phyloP scores from a whole-genome alignment of 2,329 filamentous ascomycete genomes.

The Corinectria fuckeliana region DNA sequence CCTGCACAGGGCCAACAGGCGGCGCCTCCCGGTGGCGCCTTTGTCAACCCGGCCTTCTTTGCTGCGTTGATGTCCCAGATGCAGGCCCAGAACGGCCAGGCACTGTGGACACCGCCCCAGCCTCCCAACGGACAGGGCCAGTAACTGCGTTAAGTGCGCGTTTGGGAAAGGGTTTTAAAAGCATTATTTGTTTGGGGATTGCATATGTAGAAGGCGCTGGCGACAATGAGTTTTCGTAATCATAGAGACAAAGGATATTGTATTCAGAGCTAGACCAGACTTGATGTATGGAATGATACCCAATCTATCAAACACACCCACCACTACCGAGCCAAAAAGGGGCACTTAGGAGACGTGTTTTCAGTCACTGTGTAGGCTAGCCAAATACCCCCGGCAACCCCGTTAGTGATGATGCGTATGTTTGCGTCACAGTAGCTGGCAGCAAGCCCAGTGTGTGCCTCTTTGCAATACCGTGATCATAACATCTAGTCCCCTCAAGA shows the following conservation, averaged over 20 bases:
- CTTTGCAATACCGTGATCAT: too few species aligned
- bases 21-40: conserved; percentile 49
- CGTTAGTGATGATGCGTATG: too few species aligned
- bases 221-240: conserved; percentile 8
- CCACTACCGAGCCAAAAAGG: neutral
- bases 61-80: conserved; percentile 55
- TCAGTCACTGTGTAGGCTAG: too few species aligned
- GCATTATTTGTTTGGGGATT: conserved; percentile 5
- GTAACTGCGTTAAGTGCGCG: conserved; percentile 18
- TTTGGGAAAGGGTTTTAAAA: conserved; percentile 2
- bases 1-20: conserved; percentile 42
- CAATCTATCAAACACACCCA: neutral
- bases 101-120: conserved; percentile 39
- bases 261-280: neutral
- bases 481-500: neutral
- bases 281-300: conserved; percentile 12
- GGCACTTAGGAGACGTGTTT: too few species aligned
- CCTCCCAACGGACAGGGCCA: conserved; percentile 40
- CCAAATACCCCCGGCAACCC: too few species aligned
- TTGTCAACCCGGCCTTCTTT: conserved; percentile 66
- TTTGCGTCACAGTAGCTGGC: too few species aligned
- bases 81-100: conserved; percentile 44
- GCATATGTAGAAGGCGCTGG: conserved; percentile 24
- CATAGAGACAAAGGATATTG: conserved; percentile 30
- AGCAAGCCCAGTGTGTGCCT: too few species aligned